phyloP scores from a whole-genome alignment of 805 yeast genomes.

The Priceomyces haplophilus region DNA sequence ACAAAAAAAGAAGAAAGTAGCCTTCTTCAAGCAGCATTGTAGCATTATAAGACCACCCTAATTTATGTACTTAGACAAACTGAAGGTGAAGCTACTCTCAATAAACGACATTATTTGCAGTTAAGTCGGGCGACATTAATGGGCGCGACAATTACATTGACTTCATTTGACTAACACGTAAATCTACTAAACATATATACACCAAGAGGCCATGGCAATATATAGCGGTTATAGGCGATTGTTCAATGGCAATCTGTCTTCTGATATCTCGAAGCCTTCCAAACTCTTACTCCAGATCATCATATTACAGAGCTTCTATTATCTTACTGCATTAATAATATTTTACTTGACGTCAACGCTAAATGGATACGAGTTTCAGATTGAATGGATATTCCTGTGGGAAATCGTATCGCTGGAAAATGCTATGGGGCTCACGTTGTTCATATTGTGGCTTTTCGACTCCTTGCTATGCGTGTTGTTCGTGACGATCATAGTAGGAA shows the following conservation, averaged over 20 bases:
- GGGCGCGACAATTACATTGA: neutral
- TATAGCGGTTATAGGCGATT: slow-evolving; percentile 23
- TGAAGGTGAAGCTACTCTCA: too few relatives aligned
- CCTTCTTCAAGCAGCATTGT: neutral
- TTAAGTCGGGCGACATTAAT: too few relatives aligned
- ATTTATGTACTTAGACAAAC: too few relatives aligned
- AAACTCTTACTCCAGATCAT: slow-evolving; percentile 59
- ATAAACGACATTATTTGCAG: too few relatives aligned
- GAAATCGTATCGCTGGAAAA: slow-evolving; percentile 66
- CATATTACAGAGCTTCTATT: slow-evolving; percentile 74
- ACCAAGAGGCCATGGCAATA: slow-evolving; percentile 8
- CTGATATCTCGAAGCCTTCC: slow-evolving; percentile 32
- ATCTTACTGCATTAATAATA: slow-evolving; percentile 63
- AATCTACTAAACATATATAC: neutral
- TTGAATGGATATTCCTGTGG: slow-evolving; percentile 82
- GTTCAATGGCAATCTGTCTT: slow-evolving; percentile 21
- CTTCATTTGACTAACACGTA: neutral
- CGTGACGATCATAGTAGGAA: slow-evolving; percentile 82
- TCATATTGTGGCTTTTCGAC: slow-evolving; percentile 77
- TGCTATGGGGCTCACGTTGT: slow-evolving; percentile 74
- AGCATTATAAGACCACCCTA: too few relatives aligned
- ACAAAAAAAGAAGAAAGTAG: slow-evolving; percentile 3
- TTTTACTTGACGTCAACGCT: slow-evolving; percentile 65
- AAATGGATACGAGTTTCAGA: slow-evolving; percentile 64
- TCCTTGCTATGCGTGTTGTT: slow-evolving; percentile 79